These are phyloP conservation scores for Aspergillus sp. DNA, from an alignment of 2,329 filamentous ascomycete genomes.

Conservation along the genomic window DNA sequence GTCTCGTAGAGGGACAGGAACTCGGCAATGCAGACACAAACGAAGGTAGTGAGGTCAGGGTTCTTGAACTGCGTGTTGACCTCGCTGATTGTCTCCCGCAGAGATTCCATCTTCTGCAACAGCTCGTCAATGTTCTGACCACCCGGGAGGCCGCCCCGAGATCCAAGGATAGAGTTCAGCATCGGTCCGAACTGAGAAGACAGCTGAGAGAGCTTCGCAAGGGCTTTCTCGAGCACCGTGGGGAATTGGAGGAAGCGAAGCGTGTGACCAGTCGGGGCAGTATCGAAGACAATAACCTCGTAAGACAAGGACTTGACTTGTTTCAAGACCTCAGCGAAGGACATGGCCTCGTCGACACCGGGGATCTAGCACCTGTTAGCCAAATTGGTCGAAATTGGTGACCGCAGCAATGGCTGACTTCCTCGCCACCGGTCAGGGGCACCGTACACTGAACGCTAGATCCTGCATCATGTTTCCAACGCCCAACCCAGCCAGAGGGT, in stretches of 20 bases:
- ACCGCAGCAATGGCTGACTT: not conserved
- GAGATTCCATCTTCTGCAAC: conserved; percentile 88
- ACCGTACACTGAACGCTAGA: conserved; percentile 79
- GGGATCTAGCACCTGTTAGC: conserved; percentile 70
- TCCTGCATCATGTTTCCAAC: conserved; percentile 99
- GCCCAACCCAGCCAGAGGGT: conserved; percentile 67
- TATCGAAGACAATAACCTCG: conserved; percentile 99
- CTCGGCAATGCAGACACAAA: conserved; percentile 97
- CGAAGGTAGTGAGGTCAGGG: conserved; percentile 90
- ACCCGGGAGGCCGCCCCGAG: conserved; percentile 74
- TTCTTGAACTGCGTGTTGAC: conserved; percentile 99
- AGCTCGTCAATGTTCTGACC: conserved; percentile 92
- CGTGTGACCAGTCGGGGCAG: conserved; percentile 94
- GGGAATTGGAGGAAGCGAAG: conserved; percentile 98
- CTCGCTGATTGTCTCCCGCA: conserved; percentile 89
- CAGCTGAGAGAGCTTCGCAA: conserved; percentile 94
- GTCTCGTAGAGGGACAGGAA: conserved; percentile 97
- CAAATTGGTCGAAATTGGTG: not conserved
- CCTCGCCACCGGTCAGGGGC: not conserved
- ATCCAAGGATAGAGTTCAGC: conserved; percentile 87
- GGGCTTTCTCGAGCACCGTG: conserved; percentile 93
- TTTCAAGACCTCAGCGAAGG: conserved; percentile 97
- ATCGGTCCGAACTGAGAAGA: conserved; percentile 94
- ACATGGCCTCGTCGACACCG: conserved; percentile 99
- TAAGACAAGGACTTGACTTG: conserved; percentile 99